These are phyloP conservation scores for Cryptococcus sp. DNA, from an alignment of 1,284 basidiomycete species.

Conservation along the genomic window DNA sequence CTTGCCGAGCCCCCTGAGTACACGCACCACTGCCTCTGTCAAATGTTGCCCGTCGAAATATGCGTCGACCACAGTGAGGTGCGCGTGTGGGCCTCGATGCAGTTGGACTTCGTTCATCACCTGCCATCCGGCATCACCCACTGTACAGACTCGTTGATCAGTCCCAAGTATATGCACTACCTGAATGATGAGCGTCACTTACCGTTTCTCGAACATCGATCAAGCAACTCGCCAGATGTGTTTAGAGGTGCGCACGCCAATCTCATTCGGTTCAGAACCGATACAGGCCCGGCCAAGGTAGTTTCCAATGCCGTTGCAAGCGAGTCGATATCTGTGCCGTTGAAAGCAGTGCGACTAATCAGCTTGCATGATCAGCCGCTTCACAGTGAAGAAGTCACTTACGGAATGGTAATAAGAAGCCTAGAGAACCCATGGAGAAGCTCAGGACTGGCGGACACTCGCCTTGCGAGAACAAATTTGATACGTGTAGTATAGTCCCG, in stretches of 20 bases:
- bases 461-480: constrained; percentile 79
- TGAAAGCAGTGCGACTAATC: background rate
- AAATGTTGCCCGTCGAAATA: constrained; percentile 94
- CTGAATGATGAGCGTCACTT: constrained; percentile 1
- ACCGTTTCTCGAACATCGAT: constrained; percentile 33
- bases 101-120: constrained; percentile 97
- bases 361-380: constrained; percentile 56
- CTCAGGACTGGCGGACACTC: constrained; percentile 92
- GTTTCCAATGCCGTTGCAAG: constrained; percentile 72
- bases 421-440: constrained; percentile 94
- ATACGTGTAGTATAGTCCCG: constrained; percentile 92
- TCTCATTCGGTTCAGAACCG: constrained; percentile 83
- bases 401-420: constrained; percentile 94
- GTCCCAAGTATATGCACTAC: too few relatives aligned
- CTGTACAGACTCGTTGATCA: constrained; percentile 12
- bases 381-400: constrained; percentile 49
- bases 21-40: constrained; percentile 87
- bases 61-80: constrained; percentile 90
- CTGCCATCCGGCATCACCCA: constrained; percentile 69
- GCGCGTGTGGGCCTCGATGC: constrained; percentile 86
- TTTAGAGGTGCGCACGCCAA: constrained; percentile 76
- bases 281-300: constrained; percentile 56
- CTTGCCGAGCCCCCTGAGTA: background rate
- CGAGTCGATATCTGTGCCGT: constrained; percentile 35
- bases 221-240: constrained; percentile 61